Conservation (phyloP, 768 basidiomycete species). For the Lactarius hengduanensis region DNA sequence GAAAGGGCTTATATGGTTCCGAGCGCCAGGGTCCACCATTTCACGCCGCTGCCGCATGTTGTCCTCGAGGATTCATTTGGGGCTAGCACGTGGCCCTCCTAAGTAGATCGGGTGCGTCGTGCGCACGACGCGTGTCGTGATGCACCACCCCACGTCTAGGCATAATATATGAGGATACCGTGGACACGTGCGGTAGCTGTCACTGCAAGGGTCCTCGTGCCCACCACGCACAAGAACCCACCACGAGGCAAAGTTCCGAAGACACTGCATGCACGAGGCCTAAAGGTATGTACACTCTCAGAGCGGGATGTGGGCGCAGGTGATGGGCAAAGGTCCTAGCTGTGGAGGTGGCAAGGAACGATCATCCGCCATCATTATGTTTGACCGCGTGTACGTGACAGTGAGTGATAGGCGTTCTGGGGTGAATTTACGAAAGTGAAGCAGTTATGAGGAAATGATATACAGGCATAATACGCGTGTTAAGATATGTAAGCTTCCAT, state of each 20-base stretch:
- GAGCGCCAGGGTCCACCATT: neutral
- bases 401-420: neutral
- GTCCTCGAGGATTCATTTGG: constrained; percentile 14
- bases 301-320: neutral
- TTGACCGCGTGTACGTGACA: neutral
- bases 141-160: neutral
- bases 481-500: neutral
- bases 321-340: neutral
- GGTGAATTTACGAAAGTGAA: neutral
- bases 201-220: neutral
- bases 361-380: neutral
- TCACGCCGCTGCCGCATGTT: constrained; percentile 1
- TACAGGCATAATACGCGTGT: neutral
- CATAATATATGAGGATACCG: neutral
- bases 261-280: neutral
- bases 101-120: neutral
- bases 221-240: neutral
- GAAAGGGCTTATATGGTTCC: neutral
- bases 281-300: neutral
- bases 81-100: neutral
- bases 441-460: neutral
- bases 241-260: neutral
- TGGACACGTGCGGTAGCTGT: neutral
- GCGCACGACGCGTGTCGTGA: neutral
- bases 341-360: neutral